Evolutionary conservation across 2,329 filamentous ascomycete genomes (phyloP), one percentile per base, ranked within the genome.

Genomic region (Aspergillus felis): DNA sequence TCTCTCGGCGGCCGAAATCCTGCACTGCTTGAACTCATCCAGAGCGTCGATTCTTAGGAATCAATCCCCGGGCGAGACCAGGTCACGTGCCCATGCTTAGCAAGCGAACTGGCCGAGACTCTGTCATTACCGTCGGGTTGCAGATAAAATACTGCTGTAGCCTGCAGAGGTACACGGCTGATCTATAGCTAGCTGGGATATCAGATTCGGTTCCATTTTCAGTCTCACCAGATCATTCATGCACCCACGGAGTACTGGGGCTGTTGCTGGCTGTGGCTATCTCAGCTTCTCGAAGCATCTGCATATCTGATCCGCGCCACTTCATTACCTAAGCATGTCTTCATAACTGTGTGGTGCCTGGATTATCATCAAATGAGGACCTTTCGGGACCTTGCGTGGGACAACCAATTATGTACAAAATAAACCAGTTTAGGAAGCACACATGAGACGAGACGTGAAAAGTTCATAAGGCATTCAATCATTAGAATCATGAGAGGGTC

Each of bases 1-100:
- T 17, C 14, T 17, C 32, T 38, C 32, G 32, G 14, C 6, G 14
- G 17, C 32, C 14, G 32, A 17, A 38, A 38, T 12, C 9, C 14
- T n/a, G 38, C 12, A 9, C 14, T n/a, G 38, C 22, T 25, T 44
- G 42, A 49, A 7, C 22, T 14, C 17, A 22, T 46, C 38, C 25
- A 41, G 54, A 25, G 22, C 20, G 17, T 25, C 50, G 25, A 44
- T 38, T 55, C 54, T 59, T 50, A 57, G 49, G 48, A 56, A 57
- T 56, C 54, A 57, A 29, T 48, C 35, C 42, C 42, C 53, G 58
- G 58, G 41, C 57, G 56, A 58, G 59, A 54, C 57, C 54, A 2
- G 51, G 51, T 65, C 64, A 66, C 64, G 64, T 66, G 64, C 10
- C 1, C 0, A 1, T 54, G 58, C 57, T 61, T 59, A 63, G 55